A percentile compares a stretch with the other conserved stretches of the same genome.
Evolutionary conservation across 306 rosid genomes (phyloP).

Genomic region (Mimosa pudica): DNA sequence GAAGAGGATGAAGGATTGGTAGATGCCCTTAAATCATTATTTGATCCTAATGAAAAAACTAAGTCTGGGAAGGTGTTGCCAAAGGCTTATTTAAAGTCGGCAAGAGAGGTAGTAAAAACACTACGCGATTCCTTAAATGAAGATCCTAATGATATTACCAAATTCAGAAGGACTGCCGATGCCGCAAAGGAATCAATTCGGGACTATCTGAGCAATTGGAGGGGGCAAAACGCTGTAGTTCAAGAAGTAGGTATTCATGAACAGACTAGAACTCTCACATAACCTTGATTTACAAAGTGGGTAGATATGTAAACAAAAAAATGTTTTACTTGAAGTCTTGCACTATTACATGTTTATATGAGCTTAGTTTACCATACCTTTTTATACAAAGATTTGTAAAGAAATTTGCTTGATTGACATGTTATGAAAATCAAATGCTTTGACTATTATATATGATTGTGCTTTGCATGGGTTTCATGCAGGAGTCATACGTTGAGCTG

Average conservation of each 20-base stretch:
- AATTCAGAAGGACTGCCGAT: constrained; percentile 91
- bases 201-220: constrained; percentile 80
- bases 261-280: background rate
- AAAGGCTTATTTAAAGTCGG: constrained; percentile 83
- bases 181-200: constrained; percentile 88
- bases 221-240: constrained; percentile 62
- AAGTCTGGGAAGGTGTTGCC: constrained; percentile 82
- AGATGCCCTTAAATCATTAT: constrained; percentile 66
- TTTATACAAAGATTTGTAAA: background rate
- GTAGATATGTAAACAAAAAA: background rate
- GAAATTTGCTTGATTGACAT: constrained; percentile 6
- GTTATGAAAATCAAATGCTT: background rate
- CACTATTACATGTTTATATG: background rate
- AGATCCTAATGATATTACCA: constrained; percentile 60
- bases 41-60: constrained; percentile 72
- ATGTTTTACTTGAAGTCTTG: background rate
- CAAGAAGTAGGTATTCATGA: constrained; percentile 61
- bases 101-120: constrained; percentile 79
- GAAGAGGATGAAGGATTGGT: constrained; percentile 59
- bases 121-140: constrained; percentile 78
- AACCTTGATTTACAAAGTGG: background rate
- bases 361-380: background rate
- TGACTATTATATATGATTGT: constrained; percentile 22
- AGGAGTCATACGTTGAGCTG: constrained; percentile 77
- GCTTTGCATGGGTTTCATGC: constrained; percentile 38